A percentile compares a stretch with the other conserved stretches of the same genome.
Conservation (phyloP, 2,329 filamentous ascomycete genomes). For the Emericellopsis atlantica region DNA sequence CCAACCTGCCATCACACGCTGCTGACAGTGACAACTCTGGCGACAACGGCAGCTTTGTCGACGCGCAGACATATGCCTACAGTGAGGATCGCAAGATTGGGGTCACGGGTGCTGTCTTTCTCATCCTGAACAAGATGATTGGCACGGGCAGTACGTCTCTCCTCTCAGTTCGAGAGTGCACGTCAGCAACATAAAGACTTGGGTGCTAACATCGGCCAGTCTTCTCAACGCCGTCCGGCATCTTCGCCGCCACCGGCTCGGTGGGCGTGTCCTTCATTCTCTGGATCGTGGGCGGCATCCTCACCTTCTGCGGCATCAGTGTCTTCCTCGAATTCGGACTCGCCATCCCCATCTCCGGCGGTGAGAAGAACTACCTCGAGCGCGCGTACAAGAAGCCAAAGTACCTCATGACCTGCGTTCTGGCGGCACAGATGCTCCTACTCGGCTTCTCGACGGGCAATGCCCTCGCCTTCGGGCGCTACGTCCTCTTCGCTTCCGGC, state of each 20-base stretch:
- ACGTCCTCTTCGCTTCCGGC: constrained; percentile 42
- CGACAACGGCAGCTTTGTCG: constrained; percentile 4
- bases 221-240: constrained; percentile 40
- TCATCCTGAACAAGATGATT: constrained; percentile 48
- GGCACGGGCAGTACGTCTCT: constrained; percentile 37
- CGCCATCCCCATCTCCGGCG: constrained; percentile 48
- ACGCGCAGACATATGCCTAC: constrained; percentile 28
- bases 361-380: constrained; percentile 56
- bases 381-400: constrained; percentile 45
- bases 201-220: constrained; percentile 15
- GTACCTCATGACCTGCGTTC: constrained; percentile 45
- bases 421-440: constrained; percentile 48
- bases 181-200: not conserved
- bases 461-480: constrained; percentile 44
- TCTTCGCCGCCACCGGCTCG: constrained; percentile 38
- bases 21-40: not conserved
- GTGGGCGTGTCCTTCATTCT: constrained; percentile 22
- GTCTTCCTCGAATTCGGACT: constrained; percentile 53
- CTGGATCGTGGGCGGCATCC: constrained; percentile 27
- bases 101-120: constrained; percentile 35
- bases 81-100: constrained; percentile 35
- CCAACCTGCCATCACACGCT: too few relatives aligned
- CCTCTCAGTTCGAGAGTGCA: not conserved
- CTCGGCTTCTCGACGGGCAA: constrained; percentile 49
- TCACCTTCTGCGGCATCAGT: constrained; percentile 45